Conservation (phyloP, 2,329 filamentous ascomycete genomes). For the Arthroderma sp. region DNA sequence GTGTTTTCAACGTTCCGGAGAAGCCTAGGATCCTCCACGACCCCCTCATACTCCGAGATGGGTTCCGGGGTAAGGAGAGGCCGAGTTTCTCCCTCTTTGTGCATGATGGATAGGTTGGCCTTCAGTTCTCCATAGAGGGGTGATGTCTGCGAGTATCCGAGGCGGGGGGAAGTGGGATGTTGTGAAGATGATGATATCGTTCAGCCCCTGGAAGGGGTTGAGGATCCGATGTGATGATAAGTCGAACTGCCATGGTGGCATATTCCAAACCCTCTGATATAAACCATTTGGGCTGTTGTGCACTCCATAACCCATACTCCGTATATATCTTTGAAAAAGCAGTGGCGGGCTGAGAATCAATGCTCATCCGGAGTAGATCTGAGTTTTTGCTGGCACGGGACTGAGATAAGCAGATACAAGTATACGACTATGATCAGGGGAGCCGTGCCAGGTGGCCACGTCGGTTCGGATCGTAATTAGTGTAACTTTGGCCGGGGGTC, state of each 20-base stretch:
- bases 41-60: neutral
- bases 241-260: no score
- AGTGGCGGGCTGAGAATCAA: neutral
- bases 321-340: neutral
- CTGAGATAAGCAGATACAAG: neutral
- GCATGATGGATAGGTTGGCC: neutral
- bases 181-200: no score
- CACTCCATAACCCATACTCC: no score
- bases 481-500: neutral
- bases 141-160: no score
- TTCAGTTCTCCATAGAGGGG: neutral
- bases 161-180: neutral
- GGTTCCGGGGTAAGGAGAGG: slow-evolving; percentile 4
- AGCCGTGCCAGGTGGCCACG: neutral
- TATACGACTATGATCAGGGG: neutral
- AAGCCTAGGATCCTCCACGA: neutral
- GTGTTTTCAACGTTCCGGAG: slow-evolving; percentile 40
- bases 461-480: neutral
- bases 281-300: neutral
- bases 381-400: neutral
- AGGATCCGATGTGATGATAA: no score
- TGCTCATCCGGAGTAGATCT: neutral
- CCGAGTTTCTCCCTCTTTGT: neutral
- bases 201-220: no score
- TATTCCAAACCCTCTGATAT: neutral